These are phyloP conservation scores for Aspergillus candidus DNA, from an alignment of 2,329 filamentous ascomycete genomes.

Conservation along the genomic window DNA sequence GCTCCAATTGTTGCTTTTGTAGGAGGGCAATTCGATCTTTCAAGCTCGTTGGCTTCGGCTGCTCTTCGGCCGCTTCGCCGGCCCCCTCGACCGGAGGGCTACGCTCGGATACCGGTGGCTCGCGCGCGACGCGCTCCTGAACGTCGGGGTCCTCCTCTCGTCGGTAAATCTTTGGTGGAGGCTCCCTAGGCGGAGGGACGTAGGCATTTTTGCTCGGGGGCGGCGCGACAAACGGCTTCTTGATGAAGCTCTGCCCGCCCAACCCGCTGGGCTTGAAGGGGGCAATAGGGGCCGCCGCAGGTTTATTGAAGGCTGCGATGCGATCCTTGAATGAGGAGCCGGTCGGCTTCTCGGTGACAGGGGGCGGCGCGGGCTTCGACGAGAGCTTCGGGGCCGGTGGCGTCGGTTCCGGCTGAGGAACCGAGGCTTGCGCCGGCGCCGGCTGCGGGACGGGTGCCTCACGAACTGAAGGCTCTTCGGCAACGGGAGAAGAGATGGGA, in stretches of 20 bases:
- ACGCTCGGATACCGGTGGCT: conserved; percentile 30
- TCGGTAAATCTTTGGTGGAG: conserved; percentile 69
- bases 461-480: conserved; percentile 19
- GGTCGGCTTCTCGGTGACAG: conserved; percentile 64
- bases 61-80: conserved; percentile 60
- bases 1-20: conserved; percentile 89
- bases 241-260: conserved; percentile 65
- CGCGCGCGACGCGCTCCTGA: conserved; percentile 27
- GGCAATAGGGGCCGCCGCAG: conserved; percentile 75
- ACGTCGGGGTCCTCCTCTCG: conserved; percentile 73
- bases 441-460: conserved; percentile 24
- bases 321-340: conserved; percentile 83
- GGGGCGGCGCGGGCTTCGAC: conserved; percentile 58
- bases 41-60: conserved; percentile 84
- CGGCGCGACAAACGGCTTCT: conserved; percentile 93
- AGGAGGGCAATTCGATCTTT: conserved; percentile 93
- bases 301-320: conserved; percentile 94
- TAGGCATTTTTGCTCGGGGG: conserved; percentile 90
- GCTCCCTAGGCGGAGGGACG: conserved; percentile 67
- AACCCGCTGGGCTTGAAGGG: conserved; percentile 76
- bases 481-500: conserved; percentile 18
- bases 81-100: conserved; percentile 39
- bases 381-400: conserved; percentile 38
- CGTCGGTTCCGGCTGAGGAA: conserved; percentile 23
- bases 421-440: conserved; percentile 19